Percentiles rank a stretch among this genome's conserved stretches.
Conservation (phyloP, 352 stramenopile species). For the Pythium phragmiticola region DNA sequence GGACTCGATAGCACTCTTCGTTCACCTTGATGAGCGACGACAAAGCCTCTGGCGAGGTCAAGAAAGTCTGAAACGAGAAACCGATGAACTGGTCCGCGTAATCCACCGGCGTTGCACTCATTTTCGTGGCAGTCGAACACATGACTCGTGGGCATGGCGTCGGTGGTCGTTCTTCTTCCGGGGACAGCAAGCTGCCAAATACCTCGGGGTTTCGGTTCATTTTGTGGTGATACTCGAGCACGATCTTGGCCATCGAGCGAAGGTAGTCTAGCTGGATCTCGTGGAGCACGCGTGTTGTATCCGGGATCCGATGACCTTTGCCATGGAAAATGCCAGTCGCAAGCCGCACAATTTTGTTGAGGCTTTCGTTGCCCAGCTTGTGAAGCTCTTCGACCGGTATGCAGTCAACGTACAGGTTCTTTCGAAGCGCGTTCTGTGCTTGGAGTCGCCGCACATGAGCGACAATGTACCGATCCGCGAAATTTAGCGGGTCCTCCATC, state of each 20-base stretch:
- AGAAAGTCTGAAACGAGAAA: constrained; percentile 86
- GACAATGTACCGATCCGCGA: constrained; percentile 68
- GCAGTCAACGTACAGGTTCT: constrained; percentile 85
- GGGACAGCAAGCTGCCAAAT: constrained; percentile 50
- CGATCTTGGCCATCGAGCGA: constrained; percentile 90
- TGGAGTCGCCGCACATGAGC: constrained; percentile 57
- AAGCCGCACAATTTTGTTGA: constrained; percentile 74
- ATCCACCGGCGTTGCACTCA: constrained; percentile 56
- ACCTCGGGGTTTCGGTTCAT: constrained; percentile 51
- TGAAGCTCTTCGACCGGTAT: constrained; percentile 83
- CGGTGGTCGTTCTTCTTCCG: constrained; percentile 42
- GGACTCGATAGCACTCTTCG: constrained; percentile 79
- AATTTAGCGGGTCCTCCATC: constrained; percentile 71
- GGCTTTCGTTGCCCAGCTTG: constrained; percentile 75
- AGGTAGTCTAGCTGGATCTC: constrained; percentile 92
- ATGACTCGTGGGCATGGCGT: constrained; percentile 41
- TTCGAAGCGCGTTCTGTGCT: constrained; percentile 64
- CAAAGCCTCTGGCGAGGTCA: constrained; percentile 76
- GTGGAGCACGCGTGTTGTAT: constrained; percentile 75
- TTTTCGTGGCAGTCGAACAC: constrained; percentile 19
- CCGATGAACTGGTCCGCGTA: constrained; percentile 87
- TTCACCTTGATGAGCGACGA: constrained; percentile 79
- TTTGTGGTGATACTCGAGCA: constrained; percentile 83
- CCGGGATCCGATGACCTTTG: constrained; percentile 63
- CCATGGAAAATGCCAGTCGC: constrained; percentile 66